These are phyloP conservation scores for Citrus glauca DNA, from an alignment of 345 rosid species.

Conservation along the genomic window DNA sequence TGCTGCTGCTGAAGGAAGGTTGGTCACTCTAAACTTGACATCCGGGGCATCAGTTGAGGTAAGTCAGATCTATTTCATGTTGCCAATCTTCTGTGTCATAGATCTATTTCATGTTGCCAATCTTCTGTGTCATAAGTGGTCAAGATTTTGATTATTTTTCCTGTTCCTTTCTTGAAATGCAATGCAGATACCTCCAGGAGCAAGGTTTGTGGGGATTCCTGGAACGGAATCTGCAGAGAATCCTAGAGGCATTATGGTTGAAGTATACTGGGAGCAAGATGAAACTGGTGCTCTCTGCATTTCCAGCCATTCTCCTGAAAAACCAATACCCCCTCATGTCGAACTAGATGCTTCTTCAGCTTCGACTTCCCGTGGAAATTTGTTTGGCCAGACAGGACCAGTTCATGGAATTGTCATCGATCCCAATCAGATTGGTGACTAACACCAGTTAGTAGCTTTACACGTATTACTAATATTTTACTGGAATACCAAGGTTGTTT, in stretches of 20 bases:
- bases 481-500: not conserved
- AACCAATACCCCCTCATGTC: conserved; percentile 48
- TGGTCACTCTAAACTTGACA: conserved; percentile 59
- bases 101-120: no score
- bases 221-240: conserved; percentile 59
- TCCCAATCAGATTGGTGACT: conserved; percentile 32
- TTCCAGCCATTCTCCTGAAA: conserved; percentile 75
- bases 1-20: conserved; percentile 73
- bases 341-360: conserved; percentile 25
- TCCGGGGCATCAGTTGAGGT: conserved; percentile 70
- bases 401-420: conserved; percentile 60
- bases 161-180: not conserved
- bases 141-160: not conserved
- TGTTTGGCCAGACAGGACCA: conserved; percentile 34
- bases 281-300: conserved; percentile 82
- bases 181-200: conserved; percentile 79
- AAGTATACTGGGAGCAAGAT: conserved; percentile 89
- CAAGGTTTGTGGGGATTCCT: conserved; percentile 70
- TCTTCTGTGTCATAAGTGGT: not conserved
- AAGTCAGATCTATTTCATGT: not conserved
- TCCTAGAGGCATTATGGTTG: conserved; percentile 80
- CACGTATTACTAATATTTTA: not conserved
- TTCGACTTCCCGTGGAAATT: conserved; percentile 16
- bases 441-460: not conserved
- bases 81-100: no score